These are phyloP conservation scores for Zasmidium cellare DNA, from an alignment of 2,329 filamentous ascomycete species.

Conservation along the genomic window DNA sequence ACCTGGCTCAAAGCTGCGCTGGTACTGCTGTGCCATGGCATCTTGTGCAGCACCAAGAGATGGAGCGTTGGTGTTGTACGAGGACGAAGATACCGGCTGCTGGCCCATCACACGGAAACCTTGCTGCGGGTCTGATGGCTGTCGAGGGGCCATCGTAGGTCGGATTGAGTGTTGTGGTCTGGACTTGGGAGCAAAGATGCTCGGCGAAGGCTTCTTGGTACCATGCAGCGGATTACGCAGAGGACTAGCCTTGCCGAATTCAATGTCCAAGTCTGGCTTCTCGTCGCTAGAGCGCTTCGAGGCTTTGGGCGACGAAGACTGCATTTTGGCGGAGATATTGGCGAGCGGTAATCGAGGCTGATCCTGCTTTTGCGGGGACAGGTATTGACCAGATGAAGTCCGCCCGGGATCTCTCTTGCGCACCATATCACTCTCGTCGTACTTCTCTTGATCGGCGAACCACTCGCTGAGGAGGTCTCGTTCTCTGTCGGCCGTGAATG, in stretches of 20 bases:
- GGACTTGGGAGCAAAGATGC: constrained; percentile 29
- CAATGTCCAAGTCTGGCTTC: constrained; percentile 34
- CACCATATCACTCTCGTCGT: constrained; percentile 18
- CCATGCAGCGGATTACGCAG: constrained; percentile 47
- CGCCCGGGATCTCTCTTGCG: constrained; percentile 19
- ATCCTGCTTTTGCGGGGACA: constrained; percentile 21
- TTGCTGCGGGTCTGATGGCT: too few species aligned
- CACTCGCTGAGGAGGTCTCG: constrained; percentile 1
- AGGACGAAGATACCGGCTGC: not conserved
- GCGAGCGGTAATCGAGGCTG: constrained; percentile 26
- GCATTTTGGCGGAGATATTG: constrained; percentile 36
- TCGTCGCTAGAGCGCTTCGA: constrained; percentile 16
- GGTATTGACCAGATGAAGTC: constrained; percentile 20
- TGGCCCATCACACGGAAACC: not conserved
- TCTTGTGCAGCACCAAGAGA: not conserved
- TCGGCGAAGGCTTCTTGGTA: constrained; percentile 24
- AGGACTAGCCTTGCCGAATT: constrained; percentile 62
- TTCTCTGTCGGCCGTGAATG: constrained; percentile 2
- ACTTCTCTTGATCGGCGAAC: constrained; percentile 1
- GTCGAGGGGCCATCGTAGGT: not conserved
- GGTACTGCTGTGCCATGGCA: constrained; percentile 11
- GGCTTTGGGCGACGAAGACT: constrained; percentile 27
- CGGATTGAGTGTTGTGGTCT: constrained; percentile 16
- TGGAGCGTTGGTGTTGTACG: not conserved
- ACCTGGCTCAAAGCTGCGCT: constrained; percentile 29